These are phyloP conservation scores for Aspergillus tamarii DNA, from an alignment of 2,329 filamentous ascomycete species.

Conservation along the genomic window DNA sequence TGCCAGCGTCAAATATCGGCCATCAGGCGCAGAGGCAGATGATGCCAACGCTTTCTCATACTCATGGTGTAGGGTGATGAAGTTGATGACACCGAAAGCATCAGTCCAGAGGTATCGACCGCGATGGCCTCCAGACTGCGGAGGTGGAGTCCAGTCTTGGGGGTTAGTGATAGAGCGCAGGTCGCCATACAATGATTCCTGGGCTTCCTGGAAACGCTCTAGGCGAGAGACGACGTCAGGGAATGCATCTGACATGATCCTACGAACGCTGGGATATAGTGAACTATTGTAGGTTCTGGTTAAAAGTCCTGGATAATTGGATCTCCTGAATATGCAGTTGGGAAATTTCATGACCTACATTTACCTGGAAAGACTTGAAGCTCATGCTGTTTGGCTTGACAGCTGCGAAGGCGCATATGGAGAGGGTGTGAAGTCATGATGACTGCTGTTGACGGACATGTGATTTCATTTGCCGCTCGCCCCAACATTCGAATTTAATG, in stretches of 20 bases:
- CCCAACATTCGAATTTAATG: background rate
- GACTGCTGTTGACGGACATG: slow-evolving; percentile 17
- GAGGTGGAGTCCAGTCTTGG: slow-evolving; percentile 53
- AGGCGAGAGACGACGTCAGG: slow-evolving; percentile 27
- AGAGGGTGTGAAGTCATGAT: slow-evolving; percentile 36
- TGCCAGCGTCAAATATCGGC: slow-evolving; percentile 55
- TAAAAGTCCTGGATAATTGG: background rate
- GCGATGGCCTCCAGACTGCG: slow-evolving; percentile 57
- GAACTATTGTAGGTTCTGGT: background rate
- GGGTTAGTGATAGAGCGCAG: slow-evolving; percentile 36
- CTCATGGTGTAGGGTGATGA: slow-evolving; percentile 57
- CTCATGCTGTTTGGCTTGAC: background rate
- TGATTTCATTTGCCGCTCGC: slow-evolving; percentile 26
- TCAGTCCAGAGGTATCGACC: slow-evolving; percentile 66
- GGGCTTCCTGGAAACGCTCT: slow-evolving; percentile 38
- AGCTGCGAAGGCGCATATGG: background rate
- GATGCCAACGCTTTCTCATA: slow-evolving; percentile 20
- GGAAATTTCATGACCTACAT: background rate
- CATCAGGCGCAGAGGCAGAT: slow-evolving; percentile 21
- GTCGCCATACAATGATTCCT: slow-evolving; percentile 46
- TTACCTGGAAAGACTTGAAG: background rate
- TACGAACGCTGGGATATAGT: background rate
- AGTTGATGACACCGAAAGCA: slow-evolving; percentile 62
- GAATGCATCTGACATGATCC: slow-evolving; percentile 13
- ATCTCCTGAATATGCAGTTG: background rate